Percentiles rank a stretch among this genome's conserved stretches.
These are phyloP conservation scores for Ciborinia camelliae DNA, from an alignment of 2,329 filamentous ascomycete genomes.

Conservation along the genomic window DNA sequence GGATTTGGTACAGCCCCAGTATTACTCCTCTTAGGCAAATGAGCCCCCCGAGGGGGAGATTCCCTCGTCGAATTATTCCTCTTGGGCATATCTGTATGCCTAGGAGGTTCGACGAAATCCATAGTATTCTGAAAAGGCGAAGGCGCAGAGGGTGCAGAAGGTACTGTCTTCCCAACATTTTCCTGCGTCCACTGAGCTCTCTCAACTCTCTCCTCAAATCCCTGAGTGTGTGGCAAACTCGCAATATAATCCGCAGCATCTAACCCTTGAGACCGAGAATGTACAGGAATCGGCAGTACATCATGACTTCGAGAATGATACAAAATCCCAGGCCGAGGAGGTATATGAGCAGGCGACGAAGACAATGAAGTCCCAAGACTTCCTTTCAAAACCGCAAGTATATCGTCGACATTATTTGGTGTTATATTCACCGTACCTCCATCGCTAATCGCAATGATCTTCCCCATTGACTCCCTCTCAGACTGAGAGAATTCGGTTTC, in stretches of 20 bases:
- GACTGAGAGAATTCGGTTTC: constrained; percentile 1
- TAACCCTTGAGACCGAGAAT: not conserved
- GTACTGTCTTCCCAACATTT: not conserved
- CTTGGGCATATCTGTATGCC: not conserved
- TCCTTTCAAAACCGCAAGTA: constrained; percentile 10
- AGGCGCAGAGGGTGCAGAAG: not conserved
- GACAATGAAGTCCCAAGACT: not conserved
- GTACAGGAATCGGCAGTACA: not conserved
- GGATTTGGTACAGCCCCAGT: not conserved
- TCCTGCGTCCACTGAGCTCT: not conserved
- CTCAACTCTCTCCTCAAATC: too few relatives aligned
- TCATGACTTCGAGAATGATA: not conserved
- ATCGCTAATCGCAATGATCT: not conserved
- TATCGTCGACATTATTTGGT: not conserved
- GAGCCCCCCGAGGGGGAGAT: not conserved
- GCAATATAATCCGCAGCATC: not conserved
- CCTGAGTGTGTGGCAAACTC: not conserved
- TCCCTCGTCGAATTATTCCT: not conserved
- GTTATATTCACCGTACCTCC: not conserved
- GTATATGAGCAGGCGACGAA: not conserved
- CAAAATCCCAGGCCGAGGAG: not conserved
- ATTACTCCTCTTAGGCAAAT: not conserved
- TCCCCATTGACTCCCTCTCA: not conserved
- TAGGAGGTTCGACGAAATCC: not conserved
- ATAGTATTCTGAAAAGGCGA: not conserved